Conservation (phyloP, 140 eudicot genomes). For the Oenanthe javanica region DNA sequence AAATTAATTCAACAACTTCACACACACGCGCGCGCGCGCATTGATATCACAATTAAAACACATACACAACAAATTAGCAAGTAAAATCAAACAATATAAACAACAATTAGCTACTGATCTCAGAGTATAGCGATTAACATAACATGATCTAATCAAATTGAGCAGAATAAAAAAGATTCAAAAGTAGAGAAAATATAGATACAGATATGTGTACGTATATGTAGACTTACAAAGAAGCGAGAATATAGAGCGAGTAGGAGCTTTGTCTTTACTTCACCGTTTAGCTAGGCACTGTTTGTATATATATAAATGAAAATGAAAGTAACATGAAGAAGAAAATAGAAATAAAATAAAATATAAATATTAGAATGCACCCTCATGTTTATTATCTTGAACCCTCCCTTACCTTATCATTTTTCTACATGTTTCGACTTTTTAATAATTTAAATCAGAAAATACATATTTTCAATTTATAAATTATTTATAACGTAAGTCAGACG, state of each 20-base stretch:
- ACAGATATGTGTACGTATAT: not conserved
- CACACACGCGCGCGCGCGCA: not conserved
- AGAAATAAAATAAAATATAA: too few relatives aligned
- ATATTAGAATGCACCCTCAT: too few relatives aligned
- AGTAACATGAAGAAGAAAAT: not conserved
- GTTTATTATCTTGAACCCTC: too few relatives aligned
- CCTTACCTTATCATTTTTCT: too few relatives aligned
- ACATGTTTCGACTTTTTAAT: too few relatives aligned
- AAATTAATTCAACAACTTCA: not conserved
- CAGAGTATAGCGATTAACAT: not conserved
- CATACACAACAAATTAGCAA: not conserved
- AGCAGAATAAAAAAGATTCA: not conserved
- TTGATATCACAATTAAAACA: not conserved
- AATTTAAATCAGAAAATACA: too few relatives aligned
- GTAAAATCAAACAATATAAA: not conserved
- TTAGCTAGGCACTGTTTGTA: not conserved
- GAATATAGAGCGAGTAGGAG: not conserved
- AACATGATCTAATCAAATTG: not conserved
- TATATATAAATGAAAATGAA: not conserved
- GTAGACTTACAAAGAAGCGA: constrained; percentile 1
- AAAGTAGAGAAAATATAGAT: not conserved
- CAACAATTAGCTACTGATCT: not conserved
- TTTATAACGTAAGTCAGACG: too few relatives aligned
- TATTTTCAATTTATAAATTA: too few relatives aligned
- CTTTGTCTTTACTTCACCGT: constrained; percentile 8